phyloP scores from a whole-genome alignment of 2,329 filamentous ascomycete genomes.

The Diaporthe batatas region DNA sequence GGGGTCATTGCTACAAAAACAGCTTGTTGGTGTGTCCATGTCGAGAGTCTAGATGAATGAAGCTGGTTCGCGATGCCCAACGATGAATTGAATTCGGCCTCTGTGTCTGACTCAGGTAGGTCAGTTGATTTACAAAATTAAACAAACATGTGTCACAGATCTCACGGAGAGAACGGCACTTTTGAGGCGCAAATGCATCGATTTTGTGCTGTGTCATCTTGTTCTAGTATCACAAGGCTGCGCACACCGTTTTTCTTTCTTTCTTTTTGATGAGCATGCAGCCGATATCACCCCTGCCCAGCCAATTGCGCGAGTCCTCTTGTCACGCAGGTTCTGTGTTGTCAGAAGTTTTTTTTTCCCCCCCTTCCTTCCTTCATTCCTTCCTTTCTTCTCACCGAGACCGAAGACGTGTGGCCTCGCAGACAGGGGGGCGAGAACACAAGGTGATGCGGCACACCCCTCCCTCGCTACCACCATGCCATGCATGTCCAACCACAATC shows the following conservation, averaged over 20 bases:
- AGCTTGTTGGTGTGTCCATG: background rate
- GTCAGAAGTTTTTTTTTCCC: background rate
- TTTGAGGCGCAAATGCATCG: constrained; percentile 10
- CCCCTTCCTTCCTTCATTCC: background rate
- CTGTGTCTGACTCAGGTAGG: too few relatives aligned
- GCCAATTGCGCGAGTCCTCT: constrained; percentile 21
- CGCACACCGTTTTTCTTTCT: background rate
- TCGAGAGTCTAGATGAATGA: background rate
- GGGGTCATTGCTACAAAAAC: background rate
- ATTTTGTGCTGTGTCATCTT: constrained; percentile 6
- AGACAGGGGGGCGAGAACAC: background rate
- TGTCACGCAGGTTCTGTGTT: background rate
- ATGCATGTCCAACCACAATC: background rate
- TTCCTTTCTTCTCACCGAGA: background rate
- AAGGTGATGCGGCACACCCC: background rate
- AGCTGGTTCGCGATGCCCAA: background rate
- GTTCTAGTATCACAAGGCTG: constrained; percentile 9
- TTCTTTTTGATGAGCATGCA: background rate
- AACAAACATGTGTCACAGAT: background rate
- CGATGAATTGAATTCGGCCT: background rate
- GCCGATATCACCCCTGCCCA: constrained; percentile 3
- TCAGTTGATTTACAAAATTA: too few relatives aligned
- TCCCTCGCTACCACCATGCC: background rate
- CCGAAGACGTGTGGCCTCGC: background rate
- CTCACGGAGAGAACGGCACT: background rate